Evolutionary conservation across 2,329 filamentous ascomycete species (phyloP), one percentile per base, ranked within the genome.

Genomic region (Reticulascus tulasneorum): DNA sequence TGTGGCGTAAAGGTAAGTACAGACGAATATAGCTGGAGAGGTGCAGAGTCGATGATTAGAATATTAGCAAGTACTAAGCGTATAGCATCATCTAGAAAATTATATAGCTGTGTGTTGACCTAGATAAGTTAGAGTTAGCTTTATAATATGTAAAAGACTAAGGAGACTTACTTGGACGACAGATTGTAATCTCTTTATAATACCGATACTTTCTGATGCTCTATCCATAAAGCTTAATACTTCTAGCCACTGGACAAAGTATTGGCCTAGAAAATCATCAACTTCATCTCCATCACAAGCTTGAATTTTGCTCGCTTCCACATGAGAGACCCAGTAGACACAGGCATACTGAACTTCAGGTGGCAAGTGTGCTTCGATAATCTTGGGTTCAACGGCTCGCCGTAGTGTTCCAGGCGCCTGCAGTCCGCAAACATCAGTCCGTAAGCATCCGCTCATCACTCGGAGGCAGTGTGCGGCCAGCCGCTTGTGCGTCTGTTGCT

Each of bases 201-300:
- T 49, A 37, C 16, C 4, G n/a, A 36, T 16, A 7, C 24, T 33
- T 29, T 42, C 37, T 13, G 27, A 33, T 5, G 22, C 25, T 22
- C 51, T 48, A 11, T 51, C 48, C 15, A 64, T 40, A 9, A 62
- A 43, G 31, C 54, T 55, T 6, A 67, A 47, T 6, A 53, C 58
- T 47, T 68, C 62, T 6, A 67, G 46, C 64, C 62, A 68, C 38
- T 69, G 49, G 2, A 70, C 60, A 27, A 67, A 51, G 41, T 67
- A 55, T 9, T 37, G 19, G 8, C 46, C 38, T 3, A 70, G 45
- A 46, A 70, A 70, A 4, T 35, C 6, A 35, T 63, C 41, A 12
- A 54, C 54, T 11, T 38, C 10, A 27, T 56, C 52, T 23, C 46
- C 37, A 42, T 62, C 54, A 38, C 43, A 38, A 40, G 58, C 51